A percentile compares a stretch with the other conserved stretches of the same genome.
Conservation (phyloP, 2,329 filamentous ascomycete genomes). For the Fusarium solani-melongenae region DNA sequence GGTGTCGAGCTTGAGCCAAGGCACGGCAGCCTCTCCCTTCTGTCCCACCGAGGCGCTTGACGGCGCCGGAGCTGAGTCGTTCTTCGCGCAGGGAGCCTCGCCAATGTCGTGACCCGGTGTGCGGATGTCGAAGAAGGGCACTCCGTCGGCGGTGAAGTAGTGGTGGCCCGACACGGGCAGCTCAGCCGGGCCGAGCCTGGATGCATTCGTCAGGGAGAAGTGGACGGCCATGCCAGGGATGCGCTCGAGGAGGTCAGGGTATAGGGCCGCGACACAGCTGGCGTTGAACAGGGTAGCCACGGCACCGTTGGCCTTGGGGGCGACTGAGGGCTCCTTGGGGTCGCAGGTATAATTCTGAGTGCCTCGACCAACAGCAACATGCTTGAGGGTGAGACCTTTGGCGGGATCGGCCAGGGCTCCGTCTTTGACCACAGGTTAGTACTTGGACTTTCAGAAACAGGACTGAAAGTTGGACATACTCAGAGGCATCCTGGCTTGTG, state of each 20-base stretch:
- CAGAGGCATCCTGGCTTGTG: slow-evolving; percentile 61
- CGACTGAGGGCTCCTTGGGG: slow-evolving; percentile 65
- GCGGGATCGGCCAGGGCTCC: slow-evolving; percentile 70
- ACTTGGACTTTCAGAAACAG: background rate
- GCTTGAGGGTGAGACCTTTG: slow-evolving; percentile 71
- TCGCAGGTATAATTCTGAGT: slow-evolving; percentile 95
- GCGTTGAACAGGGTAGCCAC: slow-evolving; percentile 89
- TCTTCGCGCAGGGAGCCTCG: slow-evolving; percentile 71
- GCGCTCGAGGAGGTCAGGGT: slow-evolving; percentile 72
- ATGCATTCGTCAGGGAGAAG: slow-evolving; percentile 64
- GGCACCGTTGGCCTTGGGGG: slow-evolving; percentile 77
- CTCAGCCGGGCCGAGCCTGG: slow-evolving; percentile 65
- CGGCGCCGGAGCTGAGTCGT: slow-evolving; percentile 71
- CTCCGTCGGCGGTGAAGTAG: slow-evolving; percentile 78
- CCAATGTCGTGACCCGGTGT: slow-evolving; percentile 65
- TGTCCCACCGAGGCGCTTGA: slow-evolving; percentile 67
- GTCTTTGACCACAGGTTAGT: slow-evolving; percentile 25
- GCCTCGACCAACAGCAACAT: slow-evolving; percentile 88
- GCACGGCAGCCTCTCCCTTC: slow-evolving; percentile 74
- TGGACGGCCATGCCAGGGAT: slow-evolving; percentile 76
- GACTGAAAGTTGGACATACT: slow-evolving; percentile 50
- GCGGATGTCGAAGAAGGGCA: slow-evolving; percentile 84
- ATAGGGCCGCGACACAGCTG: slow-evolving; percentile 78
- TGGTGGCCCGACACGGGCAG: slow-evolving; percentile 79
- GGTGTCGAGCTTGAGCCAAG: slow-evolving; percentile 81